Percentiles rank a stretch among this genome's conserved stretches.
Conservation (phyloP, 768 basidiomycete species). For the Vararia minispora region DNA sequence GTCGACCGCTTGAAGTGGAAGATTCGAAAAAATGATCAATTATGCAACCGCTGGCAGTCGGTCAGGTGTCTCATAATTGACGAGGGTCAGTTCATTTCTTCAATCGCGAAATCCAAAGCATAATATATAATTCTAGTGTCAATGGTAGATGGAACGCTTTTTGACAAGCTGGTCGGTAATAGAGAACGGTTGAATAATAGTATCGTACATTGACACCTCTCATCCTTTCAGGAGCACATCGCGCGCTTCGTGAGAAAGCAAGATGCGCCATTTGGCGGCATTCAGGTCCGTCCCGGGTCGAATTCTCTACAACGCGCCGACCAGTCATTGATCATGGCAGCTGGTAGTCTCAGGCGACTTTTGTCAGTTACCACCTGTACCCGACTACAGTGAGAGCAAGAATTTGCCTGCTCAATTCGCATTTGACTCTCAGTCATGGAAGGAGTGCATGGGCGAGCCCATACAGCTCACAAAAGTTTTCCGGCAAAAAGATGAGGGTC, state of each 20-base stretch:
- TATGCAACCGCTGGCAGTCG: slow-evolving; percentile 44
- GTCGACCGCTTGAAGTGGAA: slow-evolving; percentile 43
- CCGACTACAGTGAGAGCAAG: slow-evolving; percentile 35
- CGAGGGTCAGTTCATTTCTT: slow-evolving; percentile 45
- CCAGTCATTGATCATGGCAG: slow-evolving; percentile 24
- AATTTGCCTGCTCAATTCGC: slow-evolving; percentile 48
- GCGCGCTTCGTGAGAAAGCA: slow-evolving; percentile 46
- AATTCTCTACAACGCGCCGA: too few relatives aligned
- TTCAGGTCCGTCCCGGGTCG: slow-evolving; percentile 43
- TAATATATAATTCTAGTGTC: slow-evolving; percentile 43
- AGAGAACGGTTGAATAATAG: background rate
- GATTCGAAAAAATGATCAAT: slow-evolving; percentile 31
- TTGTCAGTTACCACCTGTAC: slow-evolving; percentile 82
- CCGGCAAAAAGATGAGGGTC: slow-evolving; percentile 76
- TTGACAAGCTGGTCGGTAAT: slow-evolving; percentile 63
- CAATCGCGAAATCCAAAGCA: background rate
- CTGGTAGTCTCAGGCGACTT: slow-evolving; percentile 83
- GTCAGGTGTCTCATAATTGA: slow-evolving; percentile 70
- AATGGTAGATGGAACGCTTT: slow-evolving; percentile 74
- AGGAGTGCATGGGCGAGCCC: slow-evolving; percentile 44
- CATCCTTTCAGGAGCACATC: slow-evolving; percentile 50
- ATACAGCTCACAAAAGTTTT: slow-evolving; percentile 64
- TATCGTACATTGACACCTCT: slow-evolving; percentile 13
- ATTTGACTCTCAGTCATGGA: slow-evolving; percentile 76
- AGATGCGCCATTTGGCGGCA: slow-evolving; percentile 66